Conservation (phyloP, 805 yeast genomes). For the Candida xiaguanensis region DNA sequence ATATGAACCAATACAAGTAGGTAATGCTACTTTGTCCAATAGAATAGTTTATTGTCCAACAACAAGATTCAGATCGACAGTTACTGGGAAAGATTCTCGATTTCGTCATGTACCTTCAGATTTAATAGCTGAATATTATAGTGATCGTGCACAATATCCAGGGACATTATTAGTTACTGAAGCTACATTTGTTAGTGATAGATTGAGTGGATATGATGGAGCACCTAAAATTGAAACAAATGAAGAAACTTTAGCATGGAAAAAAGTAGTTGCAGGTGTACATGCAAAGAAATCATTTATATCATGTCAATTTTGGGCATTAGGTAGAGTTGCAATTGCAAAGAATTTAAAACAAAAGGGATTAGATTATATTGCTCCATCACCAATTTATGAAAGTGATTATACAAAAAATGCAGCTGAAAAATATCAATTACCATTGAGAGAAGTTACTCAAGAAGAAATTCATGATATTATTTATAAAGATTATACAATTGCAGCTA, state of each 20-base stretch:
- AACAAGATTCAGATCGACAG: constrained; percentile 21
- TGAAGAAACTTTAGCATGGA: constrained; percentile 50
- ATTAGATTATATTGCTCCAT: constrained; percentile 15
- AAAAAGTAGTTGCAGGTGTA: constrained; percentile 39
- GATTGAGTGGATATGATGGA: constrained; percentile 36
- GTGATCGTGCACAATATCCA: constrained; percentile 25
- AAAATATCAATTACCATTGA: constrained; percentile 15
- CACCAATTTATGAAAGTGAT: constrained; percentile 14
- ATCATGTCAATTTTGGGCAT: constrained; percentile 50
- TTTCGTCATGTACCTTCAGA: constrained; percentile 24
- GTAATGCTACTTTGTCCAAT: constrained; percentile 18
- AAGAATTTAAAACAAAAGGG: constrained; percentile 21
- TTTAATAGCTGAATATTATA: constrained; percentile 24
- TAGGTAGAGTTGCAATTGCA: constrained; percentile 41
- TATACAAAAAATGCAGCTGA: constrained; percentile 11
- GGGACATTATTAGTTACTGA: constrained; percentile 32
- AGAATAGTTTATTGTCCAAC: constrained; percentile 24
- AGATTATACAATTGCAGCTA: constrained; percentile 24
- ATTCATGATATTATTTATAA: constrained; percentile 16
- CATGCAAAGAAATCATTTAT: constrained; percentile 43
- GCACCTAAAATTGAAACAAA: constrained; percentile 50
- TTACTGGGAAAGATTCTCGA: not conserved
- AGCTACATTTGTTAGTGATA: constrained; percentile 27
- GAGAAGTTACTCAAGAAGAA: constrained; percentile 20
- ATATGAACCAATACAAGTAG: constrained; percentile 33